Percentiles rank a stretch among this genome's conserved stretches.
Evolutionary conservation across 2,329 filamentous ascomycete species (phyloP).

Genomic region (Paracamarosporium sp.): DNA sequence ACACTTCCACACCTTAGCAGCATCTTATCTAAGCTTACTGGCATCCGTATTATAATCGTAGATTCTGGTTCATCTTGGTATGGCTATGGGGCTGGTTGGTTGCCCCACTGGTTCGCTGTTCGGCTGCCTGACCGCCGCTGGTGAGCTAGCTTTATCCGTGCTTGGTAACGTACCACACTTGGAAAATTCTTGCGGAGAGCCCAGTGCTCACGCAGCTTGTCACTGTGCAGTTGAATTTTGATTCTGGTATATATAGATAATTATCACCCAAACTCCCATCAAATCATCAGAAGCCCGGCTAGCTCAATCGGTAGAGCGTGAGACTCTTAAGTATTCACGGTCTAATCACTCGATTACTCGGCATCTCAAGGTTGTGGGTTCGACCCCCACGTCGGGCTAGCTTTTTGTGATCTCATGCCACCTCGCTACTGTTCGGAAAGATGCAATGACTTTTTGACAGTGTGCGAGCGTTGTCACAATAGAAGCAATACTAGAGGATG

Average conservation of each 20-base stretch:
- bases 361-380: constrained; percentile 1
- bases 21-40: not conserved
- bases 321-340: constrained; percentile 41
- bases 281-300: constrained; percentile 14
- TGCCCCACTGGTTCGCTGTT: not conserved
- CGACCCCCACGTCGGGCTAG: constrained; percentile 1
- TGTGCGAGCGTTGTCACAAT: too few species aligned
- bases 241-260: not conserved
- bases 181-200: not conserved
- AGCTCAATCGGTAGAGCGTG: constrained; percentile 51
- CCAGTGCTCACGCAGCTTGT: not conserved
- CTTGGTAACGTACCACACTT: not conserved
- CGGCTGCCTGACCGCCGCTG: too few species aligned
- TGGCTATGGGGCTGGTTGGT: too few species aligned
- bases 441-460: too few species aligned
- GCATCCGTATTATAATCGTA: too few species aligned
- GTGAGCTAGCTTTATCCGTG: not conserved
- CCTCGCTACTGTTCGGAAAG: too few species aligned
- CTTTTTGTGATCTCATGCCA: not conserved
- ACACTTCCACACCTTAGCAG: too few species aligned
- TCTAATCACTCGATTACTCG: not conserved
- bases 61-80: too few species aligned
- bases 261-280: not conserved
- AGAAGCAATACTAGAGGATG: too few species aligned
- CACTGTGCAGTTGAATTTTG: too few species aligned